Conservation (phyloP, 768 basidiomycete species). For the Leccinum arenicola region DNA sequence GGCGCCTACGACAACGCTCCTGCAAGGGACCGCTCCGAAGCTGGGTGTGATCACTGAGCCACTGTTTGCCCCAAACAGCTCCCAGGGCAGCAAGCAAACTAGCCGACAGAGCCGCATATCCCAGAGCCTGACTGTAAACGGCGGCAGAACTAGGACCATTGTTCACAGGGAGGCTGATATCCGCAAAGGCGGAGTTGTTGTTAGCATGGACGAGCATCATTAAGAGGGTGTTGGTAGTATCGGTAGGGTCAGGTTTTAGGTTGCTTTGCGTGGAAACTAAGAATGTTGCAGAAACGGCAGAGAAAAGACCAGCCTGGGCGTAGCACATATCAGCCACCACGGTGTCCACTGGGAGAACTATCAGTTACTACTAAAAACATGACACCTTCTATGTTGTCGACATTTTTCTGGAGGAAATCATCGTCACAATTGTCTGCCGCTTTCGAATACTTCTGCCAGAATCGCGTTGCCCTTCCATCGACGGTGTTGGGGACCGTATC, state of each 20-base stretch:
- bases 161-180: slow-evolving; percentile 11
- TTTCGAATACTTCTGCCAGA: slow-evolving; percentile 1
- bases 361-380: neutral
- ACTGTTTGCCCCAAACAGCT: slow-evolving; percentile 18
- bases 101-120: slow-evolving; percentile 21
- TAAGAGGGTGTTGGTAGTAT: slow-evolving; percentile 28
- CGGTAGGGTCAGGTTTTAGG: slow-evolving; percentile 31
- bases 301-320: slow-evolving; percentile 40
- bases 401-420: neutral
- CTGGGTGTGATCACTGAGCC: slow-evolving; percentile 9
- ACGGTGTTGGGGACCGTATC: neutral
- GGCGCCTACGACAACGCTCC: slow-evolving; percentile 14
- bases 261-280: slow-evolving; percentile 35
- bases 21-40: slow-evolving; percentile 12
- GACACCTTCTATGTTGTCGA: slow-evolving; percentile 1
- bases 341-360: neutral
- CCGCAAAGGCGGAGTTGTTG: slow-evolving; percentile 11
- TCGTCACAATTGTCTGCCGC: slow-evolving; percentile 1
- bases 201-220: slow-evolving; percentile 14
- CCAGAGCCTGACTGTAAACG: slow-evolving; percentile 17
- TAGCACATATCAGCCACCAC: neutral
- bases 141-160: slow-evolving; percentile 15
- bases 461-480: neutral
- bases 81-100: slow-evolving; percentile 24
- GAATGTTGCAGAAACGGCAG: slow-evolving; percentile 38